Base-by-base conservation (phyloP, 192 early-diverging fungal genomes). In the Entomortierella beljakovae region DNA sequence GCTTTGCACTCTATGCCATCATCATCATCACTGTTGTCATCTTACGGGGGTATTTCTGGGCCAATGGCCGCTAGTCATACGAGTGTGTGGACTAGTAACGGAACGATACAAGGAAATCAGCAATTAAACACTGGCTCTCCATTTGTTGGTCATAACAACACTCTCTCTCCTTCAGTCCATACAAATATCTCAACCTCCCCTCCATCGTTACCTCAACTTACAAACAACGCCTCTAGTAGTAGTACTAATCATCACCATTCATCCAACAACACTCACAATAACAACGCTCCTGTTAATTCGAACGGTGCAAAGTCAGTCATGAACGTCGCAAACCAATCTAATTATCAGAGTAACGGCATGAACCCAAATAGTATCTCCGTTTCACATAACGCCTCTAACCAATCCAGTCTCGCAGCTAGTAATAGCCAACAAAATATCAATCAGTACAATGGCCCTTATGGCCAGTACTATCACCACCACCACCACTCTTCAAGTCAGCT, bases 21-120 rank as follows among this genome's bases (percentile, higher is more conserved):
- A 3, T 79, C 75, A 6, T 79, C 75, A 9, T 79, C 75, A 38
- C 59, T 79, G 13, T 79, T 68, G 6, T 79, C 75, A 32, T 79
- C 75, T 6, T 79, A 46, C 61, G 68, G 68, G 43, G 65, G 75
- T 55, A 57, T 65, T 2, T 70, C 75, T 5, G 75, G 65, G 0
- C 35, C 53, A 5, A 42, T 64, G 43, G 43, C 70, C 6, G 40
- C 40, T 37, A 57, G 51, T 37, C 60, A 70, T 3, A 15, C 56
- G 10, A 70, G 61, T 29, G 62, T 61, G 32, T 48, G 49, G 33
- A 57, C 18, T 38, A 79, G 57, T 56, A 69, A 79, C 26, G 49
- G 51, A 25, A 6, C 38, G 57, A 42, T 32, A 38, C 58, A 66
- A 25, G 56, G 43, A 33, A 42, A 58, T 33, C 62, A 54, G 7